Evolutionary conservation across 129 eudicot species (phyloP).

Genomic region (Chrysanthemum lavandulifolium): DNA sequence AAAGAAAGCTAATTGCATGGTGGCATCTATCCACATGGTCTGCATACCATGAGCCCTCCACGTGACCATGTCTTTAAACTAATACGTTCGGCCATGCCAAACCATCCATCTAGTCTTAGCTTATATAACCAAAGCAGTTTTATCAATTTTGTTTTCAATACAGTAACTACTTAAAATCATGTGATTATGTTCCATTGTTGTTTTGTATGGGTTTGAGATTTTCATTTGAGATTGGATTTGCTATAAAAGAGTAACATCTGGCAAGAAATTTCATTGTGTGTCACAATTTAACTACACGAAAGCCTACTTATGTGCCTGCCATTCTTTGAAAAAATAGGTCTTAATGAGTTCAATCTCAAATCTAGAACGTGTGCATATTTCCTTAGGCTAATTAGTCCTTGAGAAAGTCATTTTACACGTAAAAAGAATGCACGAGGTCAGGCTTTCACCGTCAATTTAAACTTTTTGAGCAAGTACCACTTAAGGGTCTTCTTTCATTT

Average conservation of each 20-base stretch:
- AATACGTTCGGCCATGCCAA: conserved; percentile 27
- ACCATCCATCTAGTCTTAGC: conserved; percentile 17
- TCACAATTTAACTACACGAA: neutral
- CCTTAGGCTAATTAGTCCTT: no score
- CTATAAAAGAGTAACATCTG: conserved; percentile 4
- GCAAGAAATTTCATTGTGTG: neutral
- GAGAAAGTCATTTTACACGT: no score
- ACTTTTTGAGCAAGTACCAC: no score
- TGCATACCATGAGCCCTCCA: conserved; percentile 26
- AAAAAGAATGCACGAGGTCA: no score
- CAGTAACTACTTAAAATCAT: neutral
- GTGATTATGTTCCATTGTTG: conserved; percentile 17
- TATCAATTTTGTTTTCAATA: neutral
- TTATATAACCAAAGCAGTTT: conserved; percentile 17
- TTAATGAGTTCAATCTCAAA: no score
- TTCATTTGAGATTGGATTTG: conserved; percentile 11
- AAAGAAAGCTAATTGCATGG: conserved; percentile 24
- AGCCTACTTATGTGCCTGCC: no score
- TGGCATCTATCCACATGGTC: conserved; percentile 32
- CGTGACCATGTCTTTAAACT: conserved; percentile 32
- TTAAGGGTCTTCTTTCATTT: no score
- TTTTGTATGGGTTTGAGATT: conserved; percentile 16
- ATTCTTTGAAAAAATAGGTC: no score
- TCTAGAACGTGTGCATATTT: no score
- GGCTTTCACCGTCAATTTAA: no score